A percentile compares a stretch with the other conserved stretches of the same genome.
Conservation (phyloP, 2,329 filamentous ascomycete genomes). For the Xylaria sp. region DNA sequence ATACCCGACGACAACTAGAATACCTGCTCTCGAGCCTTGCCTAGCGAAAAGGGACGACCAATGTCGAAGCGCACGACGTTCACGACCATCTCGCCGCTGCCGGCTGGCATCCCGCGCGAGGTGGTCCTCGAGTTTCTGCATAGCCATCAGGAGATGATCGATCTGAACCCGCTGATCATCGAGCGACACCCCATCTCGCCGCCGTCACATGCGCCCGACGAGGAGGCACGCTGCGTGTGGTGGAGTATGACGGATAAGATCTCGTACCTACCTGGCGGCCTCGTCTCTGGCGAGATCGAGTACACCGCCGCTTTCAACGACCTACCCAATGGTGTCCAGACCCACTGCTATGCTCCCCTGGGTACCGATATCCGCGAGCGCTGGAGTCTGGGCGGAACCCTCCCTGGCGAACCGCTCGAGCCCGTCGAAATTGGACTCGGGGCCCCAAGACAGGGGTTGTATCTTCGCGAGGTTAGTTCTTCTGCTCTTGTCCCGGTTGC, state of each 20-base stretch:
- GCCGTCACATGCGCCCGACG: conserved; percentile 71
- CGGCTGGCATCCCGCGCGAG: conserved; percentile 72
- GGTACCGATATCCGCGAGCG: conserved; percentile 81
- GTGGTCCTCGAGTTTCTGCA: conserved; percentile 80
- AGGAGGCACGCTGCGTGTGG: conserved; percentile 80
- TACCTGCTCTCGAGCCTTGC: not conserved
- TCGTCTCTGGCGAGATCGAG: conserved; percentile 63
- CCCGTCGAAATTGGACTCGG: conserved; percentile 73
- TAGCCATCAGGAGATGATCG: conserved; percentile 84
- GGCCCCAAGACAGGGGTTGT: conserved; percentile 75
- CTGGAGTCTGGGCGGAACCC: conserved; percentile 78
- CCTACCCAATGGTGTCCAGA: conserved; percentile 76
- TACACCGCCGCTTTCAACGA: conserved; percentile 87
- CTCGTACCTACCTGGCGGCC: conserved; percentile 50
- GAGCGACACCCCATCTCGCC: conserved; percentile 75
- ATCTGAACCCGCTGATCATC: conserved; percentile 84
- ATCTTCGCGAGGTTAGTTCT: conserved; percentile 70
- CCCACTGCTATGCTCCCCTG: conserved; percentile 84
- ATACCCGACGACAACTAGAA: not conserved
- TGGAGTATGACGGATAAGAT: conserved; percentile 83
- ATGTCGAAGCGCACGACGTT: conserved; percentile 79
- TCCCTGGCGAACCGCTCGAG: conserved; percentile 75
- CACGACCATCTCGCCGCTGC: conserved; percentile 82
- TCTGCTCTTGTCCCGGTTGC: not conserved
- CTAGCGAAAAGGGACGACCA: not conserved